Evolutionary conservation across 2,329 filamentous ascomycete genomes (phyloP), one percentile per base, ranked within the genome.

Genomic region (Beauveria caledonica): DNA sequence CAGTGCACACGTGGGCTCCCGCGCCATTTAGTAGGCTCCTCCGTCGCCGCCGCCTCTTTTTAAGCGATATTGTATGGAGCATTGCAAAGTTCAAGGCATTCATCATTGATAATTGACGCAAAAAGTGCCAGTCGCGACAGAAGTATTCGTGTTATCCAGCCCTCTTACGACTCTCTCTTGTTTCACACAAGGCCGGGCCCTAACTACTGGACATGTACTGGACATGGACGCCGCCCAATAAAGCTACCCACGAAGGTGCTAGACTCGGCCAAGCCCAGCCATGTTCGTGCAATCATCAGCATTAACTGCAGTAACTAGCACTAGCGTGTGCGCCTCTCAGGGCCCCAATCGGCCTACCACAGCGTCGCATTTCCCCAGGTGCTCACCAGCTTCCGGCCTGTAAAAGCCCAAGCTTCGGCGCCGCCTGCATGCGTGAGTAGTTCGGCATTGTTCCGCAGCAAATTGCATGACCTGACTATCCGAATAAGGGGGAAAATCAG

Each of bases 291-390:
- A 40, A 56, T 49, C 33, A 57, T 46, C 39, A 40, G 21, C n/a
- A 7, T 50, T 58, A 61, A 15, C 33, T 13, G 33, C 33, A 15
- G 13, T 0, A 36, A 15, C 33, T 36, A 36, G 33, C 11, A 13
- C 13, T 36, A 15, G 60, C 53, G 57, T 45, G 46, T 45, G 60
- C 59, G 46, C 53, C 59, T 60, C 51, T 29, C 40, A 44, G 39
- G 15, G 48, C 19, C 19, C 33, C 15, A 40, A 48, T 61, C 58
- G 60, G 60, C 63, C 62, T 63, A 64, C 63, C 63, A 64, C 53
- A 58, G 57, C 54, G 48, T 56, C 11, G 57, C 46, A 25, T 59
- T 53, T 21, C n/a, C 53, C 50, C 63, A 64, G 62, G 62, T 64
- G 63, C 29, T 53, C 48, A n/a, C 29, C 27, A 27, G 11, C 51